Base-by-base conservation (phyloP, 306 rosid genomes). In the Arachis hypogaea region DNA sequence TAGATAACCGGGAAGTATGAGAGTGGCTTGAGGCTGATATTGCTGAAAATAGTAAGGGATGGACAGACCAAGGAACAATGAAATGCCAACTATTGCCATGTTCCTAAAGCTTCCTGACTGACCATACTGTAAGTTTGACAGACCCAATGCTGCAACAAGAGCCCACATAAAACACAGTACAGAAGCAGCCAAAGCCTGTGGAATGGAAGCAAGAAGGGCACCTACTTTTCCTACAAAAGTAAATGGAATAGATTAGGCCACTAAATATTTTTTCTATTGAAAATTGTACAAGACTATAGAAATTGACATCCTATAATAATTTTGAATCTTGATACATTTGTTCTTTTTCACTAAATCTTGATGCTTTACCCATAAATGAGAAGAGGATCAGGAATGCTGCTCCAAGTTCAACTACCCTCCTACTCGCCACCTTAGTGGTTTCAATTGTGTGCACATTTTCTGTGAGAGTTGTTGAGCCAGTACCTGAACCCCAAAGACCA, bases 141-240 rank as follows among this genome's bases (percentile, higher is more conserved):
- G 82, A 38, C 97, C 97, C 79, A 91, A 77, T 4, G 95, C 87
- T 70, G 82, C 85, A 22, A 67, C 81, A 36, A 91, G 97, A 42
- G 89, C 92, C 97, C 95, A 91, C 14, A 82, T 87, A 82, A 91
- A 88, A 76, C 95, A 91, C 59, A 91, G 80, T 28, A 82, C 77
- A 7, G 95, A 88, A 77, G 97, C 90, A 50, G 90, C 97, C 83
- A 91, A 72, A 54, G 92, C 88, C 69, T 59, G 83, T 3, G 97
- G 97, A 84, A 91, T 91, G 42, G 97, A 88, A 71, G 97, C 97
- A 82, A 91, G 89, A 79, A 91, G 85, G 51, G 91, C 97, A 79
- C 97, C 97, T 50, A 87, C 88, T 88, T 91, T 91, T 64, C 89
- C 95, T 91, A 55, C 63, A 65, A 73, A 68, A 14, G 38, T 18